Evolutionary conservation across 352 stramenopile species (phyloP), one percentile per base, ranked within the genome.

Genomic region (Pythium oligandrum): DNA sequence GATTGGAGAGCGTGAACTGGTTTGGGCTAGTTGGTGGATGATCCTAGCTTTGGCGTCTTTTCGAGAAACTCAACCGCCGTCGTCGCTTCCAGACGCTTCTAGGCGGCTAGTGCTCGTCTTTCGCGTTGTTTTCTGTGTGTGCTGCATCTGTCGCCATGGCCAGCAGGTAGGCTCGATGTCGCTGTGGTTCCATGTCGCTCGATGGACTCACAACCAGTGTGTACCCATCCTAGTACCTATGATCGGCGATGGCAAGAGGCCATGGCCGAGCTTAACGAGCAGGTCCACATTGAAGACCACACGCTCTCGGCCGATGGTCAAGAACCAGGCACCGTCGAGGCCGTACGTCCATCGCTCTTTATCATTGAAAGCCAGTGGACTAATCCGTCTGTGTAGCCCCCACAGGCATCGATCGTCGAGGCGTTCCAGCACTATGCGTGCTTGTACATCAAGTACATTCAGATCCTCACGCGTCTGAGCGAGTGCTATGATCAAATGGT

Each of bases 341-440:
- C 73, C 17, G 17, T 26, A 26, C 17, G 17, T 26, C 17, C 0
- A 26, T 26, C 17, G 17, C 17, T 26, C 0, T 26, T 26, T 26
- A 26, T 26, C 17, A 26, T 26, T 26, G 17, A 26, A 26, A 26
- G 17, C 17, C 17, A 26, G 17, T 26, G 17, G 17, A 26, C 17
- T 26, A 26, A 26, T 26, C 17, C 17, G 17, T 26, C 17, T 26
- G 17, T 26, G 17, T 26, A 26, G 34, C 73, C 76, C 1, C 85
- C 73, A 4, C 75, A 92, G 61, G 74, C 86, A 36, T 85, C 71
- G 34, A 96, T 96, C 48, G 59, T 84, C 12, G 88, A 98, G 66
- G 90, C 92, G 2, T 97, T 97, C 67, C 84, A 97, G 71, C 89
- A 98, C 67, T 98, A 96, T 65, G 86, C 88, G n/a, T 95, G 85